These are phyloP conservation scores for Phtheirospermum japonicum DNA, from an alignment of 257 asterid species.

Conservation along the genomic window DNA sequence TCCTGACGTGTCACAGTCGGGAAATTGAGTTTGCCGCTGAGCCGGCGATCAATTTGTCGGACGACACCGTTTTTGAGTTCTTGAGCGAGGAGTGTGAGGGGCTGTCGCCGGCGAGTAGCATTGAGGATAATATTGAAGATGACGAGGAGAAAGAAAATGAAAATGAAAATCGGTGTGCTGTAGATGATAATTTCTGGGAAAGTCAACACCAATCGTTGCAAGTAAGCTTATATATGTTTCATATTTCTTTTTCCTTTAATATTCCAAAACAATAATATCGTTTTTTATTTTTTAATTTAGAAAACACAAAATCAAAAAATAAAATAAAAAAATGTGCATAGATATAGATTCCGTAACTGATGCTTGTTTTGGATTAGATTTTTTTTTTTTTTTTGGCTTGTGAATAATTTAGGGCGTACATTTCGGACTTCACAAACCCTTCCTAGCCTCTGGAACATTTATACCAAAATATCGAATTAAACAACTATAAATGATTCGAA, in stretches of 20 bases:
- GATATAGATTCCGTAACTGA: too few relatives aligned
- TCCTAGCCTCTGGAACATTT: too few relatives aligned
- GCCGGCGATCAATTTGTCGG: slow-evolving; percentile 52
- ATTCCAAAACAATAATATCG: too few relatives aligned
- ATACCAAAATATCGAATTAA: too few relatives aligned
- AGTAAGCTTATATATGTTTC: slow-evolving; percentile 38
- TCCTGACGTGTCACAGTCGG: slow-evolving; percentile 47
- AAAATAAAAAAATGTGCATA: too few relatives aligned
- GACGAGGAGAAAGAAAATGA: slow-evolving; percentile 26
- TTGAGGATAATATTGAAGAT: slow-evolving; percentile 24
- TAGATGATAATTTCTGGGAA: slow-evolving; percentile 58
- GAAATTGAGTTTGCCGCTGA: slow-evolving; percentile 54
- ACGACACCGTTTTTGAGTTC: slow-evolving; percentile 75
- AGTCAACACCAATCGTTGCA: slow-evolving; percentile 60
- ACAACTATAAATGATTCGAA: not conserved
- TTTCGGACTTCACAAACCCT: too few relatives aligned
- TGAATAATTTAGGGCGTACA: too few relatives aligned
- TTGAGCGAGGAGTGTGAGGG: slow-evolving; percentile 54
- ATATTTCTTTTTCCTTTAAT: not conserved
- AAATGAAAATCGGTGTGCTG: slow-evolving; percentile 20
- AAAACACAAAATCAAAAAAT: too few relatives aligned
- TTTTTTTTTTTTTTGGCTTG: too few relatives aligned
- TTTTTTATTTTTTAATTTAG: too few relatives aligned
- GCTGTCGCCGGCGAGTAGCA: slow-evolving; percentile 37
- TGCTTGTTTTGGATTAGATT: too few relatives aligned